A percentile compares a stretch with the other conserved stretches of the same genome.
phyloP scores from a whole-genome alignment of 352 stramenopile genomes.

The Globisporangium viniferum region DNA sequence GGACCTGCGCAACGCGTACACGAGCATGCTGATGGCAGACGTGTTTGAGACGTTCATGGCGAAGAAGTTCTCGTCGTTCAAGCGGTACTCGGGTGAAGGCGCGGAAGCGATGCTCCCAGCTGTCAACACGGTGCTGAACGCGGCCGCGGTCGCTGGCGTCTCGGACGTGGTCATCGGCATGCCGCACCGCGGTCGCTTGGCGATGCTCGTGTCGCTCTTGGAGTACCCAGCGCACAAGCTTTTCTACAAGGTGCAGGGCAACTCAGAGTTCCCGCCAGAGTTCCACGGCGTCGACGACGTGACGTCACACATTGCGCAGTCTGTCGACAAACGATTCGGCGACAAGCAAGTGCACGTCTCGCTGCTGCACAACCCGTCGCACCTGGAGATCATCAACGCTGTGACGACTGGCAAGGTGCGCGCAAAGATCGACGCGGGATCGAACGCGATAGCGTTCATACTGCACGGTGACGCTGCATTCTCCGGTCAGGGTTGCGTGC shows the following conservation, averaged over 20 bases:
- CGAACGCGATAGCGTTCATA: conserved; percentile 73
- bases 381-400: conserved; percentile 88
- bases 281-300: conserved; percentile 79
- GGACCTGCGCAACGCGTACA: conserved; percentile 76
- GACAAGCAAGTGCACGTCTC: conserved; percentile 69
- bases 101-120: conserved; percentile 78
- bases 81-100: conserved; percentile 85
- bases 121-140: conserved; percentile 66
- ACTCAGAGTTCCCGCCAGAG: conserved; percentile 64
- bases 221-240: conserved; percentile 83
- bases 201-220: conserved; percentile 67
- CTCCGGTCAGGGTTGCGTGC: conserved; percentile 80
- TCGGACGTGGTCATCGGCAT: conserved; percentile 86
- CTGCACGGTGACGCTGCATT: conserved; percentile 89
- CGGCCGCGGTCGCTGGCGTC: conserved; percentile 39
- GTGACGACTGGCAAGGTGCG: conserved; percentile 83
- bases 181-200: conserved; percentile 80
- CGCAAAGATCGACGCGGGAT: conserved; percentile 67
- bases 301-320: conserved; percentile 81
- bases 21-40: conserved; percentile 73
- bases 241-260: conserved; percentile 78
- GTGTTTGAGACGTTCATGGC: conserved; percentile 86
- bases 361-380: conserved; percentile 83
- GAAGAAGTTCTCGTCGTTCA: conserved; percentile 85
- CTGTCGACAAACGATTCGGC: conserved; percentile 63